Percentiles rank a stretch among this genome's conserved stretches.
phyloP scores from a whole-genome alignment of 2,329 filamentous ascomycete genomes.

The Scedosporium minutisporum region DNA sequence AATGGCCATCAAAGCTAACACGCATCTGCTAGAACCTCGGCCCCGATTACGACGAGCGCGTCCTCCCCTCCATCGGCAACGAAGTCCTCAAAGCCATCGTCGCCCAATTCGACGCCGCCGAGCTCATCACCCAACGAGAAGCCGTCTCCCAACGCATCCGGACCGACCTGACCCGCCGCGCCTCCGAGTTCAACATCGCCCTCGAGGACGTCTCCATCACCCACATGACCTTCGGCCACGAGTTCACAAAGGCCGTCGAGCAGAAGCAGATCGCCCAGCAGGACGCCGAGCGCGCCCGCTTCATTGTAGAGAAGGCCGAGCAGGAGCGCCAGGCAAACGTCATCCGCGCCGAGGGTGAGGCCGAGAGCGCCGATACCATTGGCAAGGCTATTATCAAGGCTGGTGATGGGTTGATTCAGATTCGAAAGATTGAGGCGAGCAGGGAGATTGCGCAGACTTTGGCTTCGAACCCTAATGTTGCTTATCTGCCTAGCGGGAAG shows the following conservation, averaged over 20 bases:
- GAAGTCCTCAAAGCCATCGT: conserved; percentile 98
- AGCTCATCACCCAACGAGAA: conserved; percentile 98
- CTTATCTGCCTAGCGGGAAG: conserved; percentile 76
- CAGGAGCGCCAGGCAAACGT: conserved; percentile 98
- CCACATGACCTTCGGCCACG: conserved; percentile 99
- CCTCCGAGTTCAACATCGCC: conserved; percentile 95
- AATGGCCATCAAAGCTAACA: not conserved
- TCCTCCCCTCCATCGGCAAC: conserved; percentile 96
- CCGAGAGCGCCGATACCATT: conserved; percentile 92
- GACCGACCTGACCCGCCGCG: conserved; percentile 81
- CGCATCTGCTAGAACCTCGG: conserved; percentile 67
- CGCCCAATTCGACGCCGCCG: conserved; percentile 95
- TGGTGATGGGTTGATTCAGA: conserved; percentile 89
- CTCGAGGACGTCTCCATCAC: conserved; percentile 98
- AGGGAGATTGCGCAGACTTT: conserved; percentile 91
- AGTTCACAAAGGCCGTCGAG: conserved; percentile 97
- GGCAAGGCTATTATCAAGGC: conserved; percentile 86
- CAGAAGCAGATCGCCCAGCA: conserved; percentile 99
- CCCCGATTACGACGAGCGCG: conserved; percentile 96
- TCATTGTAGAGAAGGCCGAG: conserved; percentile 97
- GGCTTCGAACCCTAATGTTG: conserved; percentile 85
- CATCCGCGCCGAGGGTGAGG: conserved; percentile 95
- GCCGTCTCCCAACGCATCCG: conserved; percentile 93
- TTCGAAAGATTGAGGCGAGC: conserved; percentile 93
- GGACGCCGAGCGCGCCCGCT: conserved; percentile 91